Evolutionary conservation across 257 asterid genomes (phyloP), one percentile per base, ranked within the genome.

Genomic region (Solanum neorickii): DNA sequence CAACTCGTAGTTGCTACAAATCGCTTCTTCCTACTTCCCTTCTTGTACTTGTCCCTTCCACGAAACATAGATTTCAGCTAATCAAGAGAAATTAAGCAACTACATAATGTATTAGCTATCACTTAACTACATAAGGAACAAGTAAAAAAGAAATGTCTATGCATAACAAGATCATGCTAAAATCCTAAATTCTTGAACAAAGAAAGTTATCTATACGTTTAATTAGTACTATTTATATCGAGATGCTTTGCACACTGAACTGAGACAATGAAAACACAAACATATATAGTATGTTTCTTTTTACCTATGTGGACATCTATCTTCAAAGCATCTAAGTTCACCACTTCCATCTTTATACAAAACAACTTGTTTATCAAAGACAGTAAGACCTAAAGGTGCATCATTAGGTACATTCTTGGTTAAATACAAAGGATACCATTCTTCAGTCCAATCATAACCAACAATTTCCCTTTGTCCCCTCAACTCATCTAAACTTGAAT

Each of bases 231-330:
- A 62, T 1, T 62, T 62, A 0, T 4, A 0, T 0, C 11, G 27
- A 41, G 37, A 66, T 66, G 74, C 5, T 73, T 35, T 39, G 49
- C 9, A 42, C 29, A 33, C 42, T 4, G 4, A 0, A 16, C 77
- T 31, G 25, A 2, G 1, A 35, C 10, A n/a, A 49, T 76, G 12
- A 41, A n/a, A 77, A 77, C 21, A 44, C 14, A 72, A 33, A 33
- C 33, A 75, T 21, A 76, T 39, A 12, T 4, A 31, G 13, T 49
- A 76, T 1, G 37, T 16, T 16, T 56, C 56, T 33, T 70, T 72
- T 76, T 72, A 96, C 99, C 99, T 92, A 89, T 96, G 99, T 73
- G 98, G 98, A 88, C 99, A 96, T 3, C 98, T 93, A 88, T 96
- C 99, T 87, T 96, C 93, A 76, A 88, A 91, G 88, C 99, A 96